These are phyloP conservation scores for Pleurotus salmoneostramineus DNA, from an alignment of 768 basidiomycete genomes.

Conservation along the genomic window DNA sequence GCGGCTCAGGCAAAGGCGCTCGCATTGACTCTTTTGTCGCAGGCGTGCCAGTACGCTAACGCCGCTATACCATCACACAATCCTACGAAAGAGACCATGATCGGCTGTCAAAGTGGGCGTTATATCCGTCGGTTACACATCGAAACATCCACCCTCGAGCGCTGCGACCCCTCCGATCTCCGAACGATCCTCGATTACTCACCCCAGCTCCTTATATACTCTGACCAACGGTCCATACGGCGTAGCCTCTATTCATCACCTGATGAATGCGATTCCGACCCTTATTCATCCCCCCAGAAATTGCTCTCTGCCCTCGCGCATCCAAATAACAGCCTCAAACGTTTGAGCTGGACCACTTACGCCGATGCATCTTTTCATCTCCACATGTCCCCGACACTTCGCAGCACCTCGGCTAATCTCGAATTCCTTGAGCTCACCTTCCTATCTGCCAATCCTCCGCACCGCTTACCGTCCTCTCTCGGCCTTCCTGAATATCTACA, in stretches of 20 bases:
- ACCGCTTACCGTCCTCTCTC: slow-evolving; percentile 15
- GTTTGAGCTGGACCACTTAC: slow-evolving; percentile 72
- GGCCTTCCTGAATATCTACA: background rate
- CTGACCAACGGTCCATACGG: slow-evolving; percentile 62
- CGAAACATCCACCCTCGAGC: slow-evolving; percentile 62
- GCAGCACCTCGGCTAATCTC: slow-evolving; percentile 46
- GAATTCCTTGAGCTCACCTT: slow-evolving; percentile 70
- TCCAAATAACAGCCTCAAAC: slow-evolving; percentile 47
- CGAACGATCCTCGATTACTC: slow-evolving; percentile 67
- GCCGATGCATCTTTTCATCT: slow-evolving; percentile 55
- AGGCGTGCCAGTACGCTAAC: slow-evolving; percentile 7
- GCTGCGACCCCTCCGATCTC: slow-evolving; percentile 62
- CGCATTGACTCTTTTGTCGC: slow-evolving; percentile 22
- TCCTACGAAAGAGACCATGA: slow-evolving; percentile 7
- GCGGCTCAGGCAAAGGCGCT: slow-evolving; percentile 45
- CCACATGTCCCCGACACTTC: slow-evolving; percentile 50
- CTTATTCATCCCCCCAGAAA: slow-evolving; percentile 47
- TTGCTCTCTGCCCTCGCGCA: slow-evolving; percentile 57
- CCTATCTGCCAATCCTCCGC: slow-evolving; percentile 41
- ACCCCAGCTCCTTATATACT: slow-evolving; percentile 54
- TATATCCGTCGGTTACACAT: slow-evolving; percentile 66
- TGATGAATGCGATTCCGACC: slow-evolving; percentile 34
- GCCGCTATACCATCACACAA: slow-evolving; percentile 1
- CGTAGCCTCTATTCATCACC: slow-evolving; percentile 36
- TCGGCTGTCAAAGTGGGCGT: slow-evolving; percentile 32